phyloP scores from a whole-genome alignment of 1,284 basidiomycete species.

The Boletus smithii region DNA sequence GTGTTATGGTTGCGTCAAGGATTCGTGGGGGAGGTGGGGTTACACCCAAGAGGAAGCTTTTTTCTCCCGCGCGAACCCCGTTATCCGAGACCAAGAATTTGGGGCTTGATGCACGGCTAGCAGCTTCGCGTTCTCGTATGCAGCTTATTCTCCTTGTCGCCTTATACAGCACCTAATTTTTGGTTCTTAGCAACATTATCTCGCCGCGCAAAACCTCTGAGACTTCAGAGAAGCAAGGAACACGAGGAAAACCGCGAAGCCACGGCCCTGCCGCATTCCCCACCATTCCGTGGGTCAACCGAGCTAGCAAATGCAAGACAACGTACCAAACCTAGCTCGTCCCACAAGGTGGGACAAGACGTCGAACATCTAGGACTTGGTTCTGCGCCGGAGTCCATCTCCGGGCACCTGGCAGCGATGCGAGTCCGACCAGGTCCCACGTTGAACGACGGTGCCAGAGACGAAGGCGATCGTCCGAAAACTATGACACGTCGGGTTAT shows the following conservation, averaged over 20 bases:
- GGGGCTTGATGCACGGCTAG: conserved; percentile 23
- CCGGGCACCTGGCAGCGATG: conserved; percentile 24
- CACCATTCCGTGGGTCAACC: conserved; percentile 1
- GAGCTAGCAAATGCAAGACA: conserved; percentile 10
- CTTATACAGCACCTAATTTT: conserved; percentile 2
- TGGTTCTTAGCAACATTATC: conserved; percentile 14
- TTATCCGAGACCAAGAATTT: conserved; percentile 37
- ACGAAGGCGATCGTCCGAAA: conserved; percentile 2
- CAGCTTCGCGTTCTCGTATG: conserved; percentile 23
- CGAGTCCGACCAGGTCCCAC: conserved; percentile 22
- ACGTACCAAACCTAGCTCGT: conserved; percentile 8
- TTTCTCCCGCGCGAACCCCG: conserved; percentile 44
- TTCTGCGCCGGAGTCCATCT: conserved; percentile 30
- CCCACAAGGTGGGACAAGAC: conserved; percentile 6
- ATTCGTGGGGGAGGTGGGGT: conserved; percentile 20
- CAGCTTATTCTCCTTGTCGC: background rate
- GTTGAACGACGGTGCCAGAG: background rate
- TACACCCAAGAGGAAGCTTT: conserved; percentile 33
- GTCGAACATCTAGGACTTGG: conserved; percentile 17
- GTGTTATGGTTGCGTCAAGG: conserved; percentile 15
- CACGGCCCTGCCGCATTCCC: background rate
- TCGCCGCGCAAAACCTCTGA: conserved; percentile 16
- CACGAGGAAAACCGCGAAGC: conserved; percentile 9
- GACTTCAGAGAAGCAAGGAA: conserved; percentile 10
- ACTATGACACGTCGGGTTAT: conserved; percentile 15